Conservation (phyloP, 495 filamentous ascomycete species). For the Daldinia childiae region DNA sequence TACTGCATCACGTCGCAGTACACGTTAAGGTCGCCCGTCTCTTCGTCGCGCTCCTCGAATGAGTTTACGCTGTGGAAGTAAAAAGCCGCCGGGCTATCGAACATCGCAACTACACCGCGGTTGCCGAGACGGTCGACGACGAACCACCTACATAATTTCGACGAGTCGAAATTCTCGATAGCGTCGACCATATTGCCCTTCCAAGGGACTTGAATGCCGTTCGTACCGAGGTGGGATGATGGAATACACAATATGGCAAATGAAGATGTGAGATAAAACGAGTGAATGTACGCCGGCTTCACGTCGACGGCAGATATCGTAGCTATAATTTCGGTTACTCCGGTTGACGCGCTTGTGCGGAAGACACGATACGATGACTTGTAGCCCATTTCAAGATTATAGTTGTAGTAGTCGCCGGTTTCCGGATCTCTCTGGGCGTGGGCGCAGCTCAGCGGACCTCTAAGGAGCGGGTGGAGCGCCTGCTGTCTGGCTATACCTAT, state of each 20-base stretch:
- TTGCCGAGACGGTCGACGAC: constrained; percentile 67
- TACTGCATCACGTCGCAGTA: constrained; percentile 67
- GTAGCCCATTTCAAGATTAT: constrained; percentile 66
- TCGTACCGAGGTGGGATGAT: constrained; percentile 58
- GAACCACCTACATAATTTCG: constrained; percentile 69
- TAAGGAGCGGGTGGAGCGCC: constrained; percentile 70
- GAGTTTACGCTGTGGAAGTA: constrained; percentile 81
- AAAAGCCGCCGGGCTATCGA: constrained; percentile 70
- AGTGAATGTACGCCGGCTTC: constrained; percentile 74
- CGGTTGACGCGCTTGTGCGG: constrained; percentile 64
- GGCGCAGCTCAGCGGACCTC: constrained; percentile 68
- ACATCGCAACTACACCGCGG: constrained; percentile 66
- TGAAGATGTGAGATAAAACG: constrained; percentile 70
- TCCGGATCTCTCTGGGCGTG: constrained; percentile 75
- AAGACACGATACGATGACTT: constrained; percentile 70
- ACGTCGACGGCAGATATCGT: constrained; percentile 61
- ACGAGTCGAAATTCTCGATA: constrained; percentile 62
- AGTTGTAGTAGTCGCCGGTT: constrained; percentile 82
- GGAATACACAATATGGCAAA: constrained; percentile 73
- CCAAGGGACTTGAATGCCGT: constrained; percentile 62
- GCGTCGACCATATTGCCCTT: constrained; percentile 66
- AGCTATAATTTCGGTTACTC: constrained; percentile 74
- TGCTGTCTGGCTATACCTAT: constrained; percentile 66
- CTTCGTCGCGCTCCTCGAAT: constrained; percentile 64
- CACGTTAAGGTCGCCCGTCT: constrained; percentile 55